Evolutionary conservation across 768 basidiomycete species (phyloP).

Genomic region (Pisolithus albus): DNA sequence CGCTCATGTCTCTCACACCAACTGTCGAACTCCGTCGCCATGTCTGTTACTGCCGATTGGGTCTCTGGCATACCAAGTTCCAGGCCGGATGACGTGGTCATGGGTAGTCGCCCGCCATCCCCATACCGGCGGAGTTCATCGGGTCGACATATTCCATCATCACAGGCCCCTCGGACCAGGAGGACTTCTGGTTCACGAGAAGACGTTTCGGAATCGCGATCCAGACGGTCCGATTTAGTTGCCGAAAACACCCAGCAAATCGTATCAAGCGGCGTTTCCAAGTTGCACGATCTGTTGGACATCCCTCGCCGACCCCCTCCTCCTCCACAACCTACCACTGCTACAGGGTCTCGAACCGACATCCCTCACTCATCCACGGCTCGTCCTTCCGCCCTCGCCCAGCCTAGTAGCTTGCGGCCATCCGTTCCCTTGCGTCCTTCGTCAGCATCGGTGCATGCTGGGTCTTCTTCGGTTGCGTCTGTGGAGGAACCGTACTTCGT

Average conservation of each 20-base stretch:
- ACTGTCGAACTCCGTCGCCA: constrained; percentile 21
- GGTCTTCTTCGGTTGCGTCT: constrained; percentile 12
- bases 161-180: constrained; percentile 13
- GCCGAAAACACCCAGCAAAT: constrained; percentile 20
- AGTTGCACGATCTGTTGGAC: constrained; percentile 43
- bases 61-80: constrained; percentile 17
- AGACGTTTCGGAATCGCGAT: constrained; percentile 14
- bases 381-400: constrained; percentile 18
- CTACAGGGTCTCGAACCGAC: not conserved
- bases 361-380: not conserved
- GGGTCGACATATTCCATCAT: constrained; percentile 12
- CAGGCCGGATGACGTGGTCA: constrained; percentile 23
- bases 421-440: constrained; percentile 18
- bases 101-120: constrained; percentile 24
- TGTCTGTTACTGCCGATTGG: constrained; percentile 23
- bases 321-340: constrained; percentile 10
- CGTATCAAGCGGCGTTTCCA: constrained; percentile 25
- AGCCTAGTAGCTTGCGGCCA: constrained; percentile 15
- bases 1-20: constrained; percentile 20
- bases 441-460: constrained; percentile 13
- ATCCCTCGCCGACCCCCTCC: constrained; percentile 38
- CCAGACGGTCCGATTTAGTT: constrained; percentile 15
- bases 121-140: constrained; percentile 20
- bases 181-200: constrained; percentile 17
- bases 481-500: constrained; percentile 8